These are phyloP conservation scores for Sphagnum magellanicum DNA, from an alignment of 228 moss, liverwort and hornwort genomes.

Conservation along the genomic window DNA sequence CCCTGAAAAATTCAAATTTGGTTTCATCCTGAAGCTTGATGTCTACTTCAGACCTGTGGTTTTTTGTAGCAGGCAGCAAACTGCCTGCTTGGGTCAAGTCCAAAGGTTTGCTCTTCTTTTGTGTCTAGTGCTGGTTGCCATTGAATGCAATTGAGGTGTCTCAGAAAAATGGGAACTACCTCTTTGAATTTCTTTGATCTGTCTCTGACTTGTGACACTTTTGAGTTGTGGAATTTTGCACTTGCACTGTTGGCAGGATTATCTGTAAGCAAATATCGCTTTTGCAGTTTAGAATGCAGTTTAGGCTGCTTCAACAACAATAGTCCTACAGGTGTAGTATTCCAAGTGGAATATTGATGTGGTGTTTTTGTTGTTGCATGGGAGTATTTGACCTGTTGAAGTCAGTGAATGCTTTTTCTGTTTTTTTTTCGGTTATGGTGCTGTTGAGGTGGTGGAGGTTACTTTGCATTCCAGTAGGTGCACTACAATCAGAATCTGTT, in stretches of 20 bases:
- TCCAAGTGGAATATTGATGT: neutral
- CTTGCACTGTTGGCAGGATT: neutral
- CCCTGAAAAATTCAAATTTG: too few relatives aligned
- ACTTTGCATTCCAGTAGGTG: neutral
- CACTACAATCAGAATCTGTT: neutral
- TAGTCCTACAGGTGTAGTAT: neutral
- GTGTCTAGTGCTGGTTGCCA: neutral
- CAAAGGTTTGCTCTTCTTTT: neutral
- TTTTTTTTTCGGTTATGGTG: neutral
- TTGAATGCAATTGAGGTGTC: neutral
- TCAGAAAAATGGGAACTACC: neutral
- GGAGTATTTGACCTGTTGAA: neutral
- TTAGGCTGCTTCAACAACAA: too few relatives aligned
- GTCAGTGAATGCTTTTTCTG: neutral
- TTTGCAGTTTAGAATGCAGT: neutral
- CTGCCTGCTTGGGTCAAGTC: neutral
- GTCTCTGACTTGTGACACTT: neutral
- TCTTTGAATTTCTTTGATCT: neutral
- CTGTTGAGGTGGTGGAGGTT: neutral
- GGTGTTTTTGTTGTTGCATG: neutral
- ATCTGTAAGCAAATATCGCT: neutral
- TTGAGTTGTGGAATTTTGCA: neutral
- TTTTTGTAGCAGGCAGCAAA: neutral
- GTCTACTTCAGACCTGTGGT: too few relatives aligned
- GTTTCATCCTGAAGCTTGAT: too few relatives aligned